These are phyloP conservation scores for Nothophytophthora sp. DNA, from an alignment of 352 stramenopile genomes.

Conservation along the genomic window DNA sequence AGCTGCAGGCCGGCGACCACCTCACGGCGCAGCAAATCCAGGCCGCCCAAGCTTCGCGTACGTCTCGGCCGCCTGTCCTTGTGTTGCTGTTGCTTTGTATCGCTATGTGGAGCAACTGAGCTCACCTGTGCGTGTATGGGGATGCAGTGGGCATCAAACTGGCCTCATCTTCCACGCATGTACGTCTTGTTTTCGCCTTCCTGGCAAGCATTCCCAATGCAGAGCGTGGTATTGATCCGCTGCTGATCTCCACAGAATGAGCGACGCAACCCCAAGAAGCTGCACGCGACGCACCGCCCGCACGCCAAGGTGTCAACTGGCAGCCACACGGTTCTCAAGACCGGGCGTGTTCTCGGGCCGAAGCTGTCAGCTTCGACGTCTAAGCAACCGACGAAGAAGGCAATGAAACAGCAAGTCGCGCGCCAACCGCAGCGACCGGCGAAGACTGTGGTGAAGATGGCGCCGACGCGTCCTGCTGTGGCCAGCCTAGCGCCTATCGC, in stretches of 20 bases:
- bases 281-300: slow-evolving; percentile 40
- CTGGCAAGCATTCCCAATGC: too few relatives aligned
- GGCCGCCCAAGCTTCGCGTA: slow-evolving; percentile 47
- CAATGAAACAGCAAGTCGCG: slow-evolving; percentile 13
- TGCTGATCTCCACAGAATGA: too few relatives aligned
- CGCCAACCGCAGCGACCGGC: slow-evolving; percentile 25
- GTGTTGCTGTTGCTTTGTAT: not conserved
- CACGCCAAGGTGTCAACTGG: slow-evolving; percentile 48
- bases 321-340: slow-evolving; percentile 53
- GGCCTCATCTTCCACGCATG: not conserved
- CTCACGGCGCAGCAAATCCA: slow-evolving; percentile 51
- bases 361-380: slow-evolving; percentile 26
- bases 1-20: slow-evolving; percentile 46
- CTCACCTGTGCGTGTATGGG: not conserved
- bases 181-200: not conserved
- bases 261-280: slow-evolving; percentile 51
- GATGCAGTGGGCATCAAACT: slow-evolving; percentile 21
- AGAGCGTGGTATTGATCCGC: too few relatives aligned
- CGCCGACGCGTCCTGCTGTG: slow-evolving; percentile 17
- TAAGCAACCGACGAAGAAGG: slow-evolving; percentile 13
- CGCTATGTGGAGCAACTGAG: slow-evolving; percentile 3
- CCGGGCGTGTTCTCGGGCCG: slow-evolving; percentile 63
- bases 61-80: slow-evolving; percentile 13
- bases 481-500: slow-evolving; percentile 28
- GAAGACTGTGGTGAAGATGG: slow-evolving; percentile 20